Conservation (phyloP, 345 rosid genomes). For the Angophora floribunda region DNA sequence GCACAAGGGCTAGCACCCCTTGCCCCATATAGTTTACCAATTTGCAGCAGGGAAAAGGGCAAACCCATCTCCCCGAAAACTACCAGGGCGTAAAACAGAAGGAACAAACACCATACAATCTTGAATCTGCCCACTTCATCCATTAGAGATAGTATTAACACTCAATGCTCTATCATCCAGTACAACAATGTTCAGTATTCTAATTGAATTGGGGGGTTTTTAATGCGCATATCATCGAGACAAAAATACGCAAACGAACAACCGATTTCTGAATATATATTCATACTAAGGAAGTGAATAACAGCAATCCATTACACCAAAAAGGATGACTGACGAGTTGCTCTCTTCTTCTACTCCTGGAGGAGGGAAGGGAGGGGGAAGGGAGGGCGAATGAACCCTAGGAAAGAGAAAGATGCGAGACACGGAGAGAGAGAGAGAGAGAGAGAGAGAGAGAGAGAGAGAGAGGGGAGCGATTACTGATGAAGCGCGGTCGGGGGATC, state of each 20-base stretch:
- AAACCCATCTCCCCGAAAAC: background rate
- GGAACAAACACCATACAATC: background rate
- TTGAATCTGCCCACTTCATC: background rate
- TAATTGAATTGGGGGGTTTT: background rate
- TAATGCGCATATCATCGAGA: background rate
- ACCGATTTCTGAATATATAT: background rate
- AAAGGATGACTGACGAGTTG: background rate
- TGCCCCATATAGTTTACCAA: background rate
- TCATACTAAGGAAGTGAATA: background rate
- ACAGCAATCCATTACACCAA: background rate
- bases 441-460: too few species aligned
- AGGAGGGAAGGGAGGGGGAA: background rate
- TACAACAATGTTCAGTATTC: background rate
- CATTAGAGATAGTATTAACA: background rate
- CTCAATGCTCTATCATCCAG: too few species aligned
- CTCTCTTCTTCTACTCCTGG: fast-evolving
- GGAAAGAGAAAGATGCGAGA: background rate
- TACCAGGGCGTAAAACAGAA: background rate
- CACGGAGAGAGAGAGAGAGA: too few species aligned
- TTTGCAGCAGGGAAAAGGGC: background rate
- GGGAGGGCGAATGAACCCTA: background rate
- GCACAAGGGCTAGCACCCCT: background rate
- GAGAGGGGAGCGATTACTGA: background rate
- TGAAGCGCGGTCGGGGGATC: background rate
- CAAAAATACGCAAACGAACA: background rate